phyloP scores from a whole-genome alignment of 305 asterid species.

The Rubia occidens region DNA sequence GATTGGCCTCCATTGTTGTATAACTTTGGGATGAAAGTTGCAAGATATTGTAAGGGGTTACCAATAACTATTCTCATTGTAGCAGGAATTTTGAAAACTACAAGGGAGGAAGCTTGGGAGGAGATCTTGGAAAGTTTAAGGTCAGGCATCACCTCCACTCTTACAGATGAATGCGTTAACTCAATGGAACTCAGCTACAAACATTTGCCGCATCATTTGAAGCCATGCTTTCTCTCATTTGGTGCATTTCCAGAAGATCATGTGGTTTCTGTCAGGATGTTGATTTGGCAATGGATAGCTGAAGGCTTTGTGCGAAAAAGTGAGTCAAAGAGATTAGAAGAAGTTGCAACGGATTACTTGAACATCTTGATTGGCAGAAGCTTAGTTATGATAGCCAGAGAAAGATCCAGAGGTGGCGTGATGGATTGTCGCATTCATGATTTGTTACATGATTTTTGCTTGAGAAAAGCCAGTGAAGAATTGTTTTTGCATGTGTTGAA shows the following conservation, averaged over 20 bases:
- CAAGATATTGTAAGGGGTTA: not conserved
- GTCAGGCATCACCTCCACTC: not conserved
- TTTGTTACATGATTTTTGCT: not conserved
- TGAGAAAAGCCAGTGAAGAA: constrained; percentile 1
- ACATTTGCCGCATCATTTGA: not conserved
- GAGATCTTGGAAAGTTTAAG: not conserved
- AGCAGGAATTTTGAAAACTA: not conserved
- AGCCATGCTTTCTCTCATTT: constrained; percentile 2
- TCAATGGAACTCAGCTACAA: not conserved
- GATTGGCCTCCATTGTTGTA: not conserved
- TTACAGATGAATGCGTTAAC: not conserved
- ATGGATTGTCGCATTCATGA: not conserved
- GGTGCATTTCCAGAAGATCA: not conserved
- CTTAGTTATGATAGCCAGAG: not conserved
- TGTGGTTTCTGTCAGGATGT: not conserved
- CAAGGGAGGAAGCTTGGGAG: not conserved
- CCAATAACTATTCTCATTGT: not conserved
- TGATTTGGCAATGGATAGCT: not conserved
- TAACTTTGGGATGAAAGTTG: not conserved
- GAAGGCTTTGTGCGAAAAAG: not conserved
- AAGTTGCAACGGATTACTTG: not conserved
- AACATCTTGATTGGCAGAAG: not conserved
- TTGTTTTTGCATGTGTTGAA: not conserved
- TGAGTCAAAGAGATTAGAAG: not conserved
- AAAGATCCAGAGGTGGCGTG: not conserved